Evolutionary conservation across 2,329 filamentous ascomycete genomes (phyloP).

Genomic region (Trichoderma atrobrunneum): DNA sequence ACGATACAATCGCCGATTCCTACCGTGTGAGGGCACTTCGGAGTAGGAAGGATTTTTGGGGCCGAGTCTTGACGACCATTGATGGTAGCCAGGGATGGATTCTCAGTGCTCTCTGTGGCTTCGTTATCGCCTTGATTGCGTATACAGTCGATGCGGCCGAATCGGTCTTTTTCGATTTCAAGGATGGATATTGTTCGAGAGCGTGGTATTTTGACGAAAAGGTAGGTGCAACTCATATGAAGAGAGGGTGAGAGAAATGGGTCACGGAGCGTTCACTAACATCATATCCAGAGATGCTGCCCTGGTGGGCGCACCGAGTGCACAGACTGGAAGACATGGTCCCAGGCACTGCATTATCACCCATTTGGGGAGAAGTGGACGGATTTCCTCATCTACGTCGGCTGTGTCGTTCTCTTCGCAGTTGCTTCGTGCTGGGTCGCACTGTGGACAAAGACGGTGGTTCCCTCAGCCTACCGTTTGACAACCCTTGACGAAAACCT

Average conservation of each 20-base stretch:
- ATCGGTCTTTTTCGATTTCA: conserved; percentile 81
- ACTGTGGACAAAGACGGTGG: conserved; percentile 86
- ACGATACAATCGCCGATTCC: conserved; percentile 93
- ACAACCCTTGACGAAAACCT: conserved; percentile 92
- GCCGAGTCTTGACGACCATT: conserved; percentile 71
- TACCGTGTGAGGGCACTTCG: conserved; percentile 82
- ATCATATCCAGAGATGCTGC: conserved; percentile 46
- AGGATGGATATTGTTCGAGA: conserved; percentile 76
- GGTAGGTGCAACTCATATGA: conserved; percentile 32
- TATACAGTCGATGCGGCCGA: conserved; percentile 90
- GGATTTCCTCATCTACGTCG: conserved; percentile 75
- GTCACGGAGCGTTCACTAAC: conserved; percentile 12
- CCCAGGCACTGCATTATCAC: conserved; percentile 45
- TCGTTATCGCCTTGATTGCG: conserved; percentile 78
- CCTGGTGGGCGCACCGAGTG: conserved; percentile 53
- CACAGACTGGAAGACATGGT: conserved; percentile 57
- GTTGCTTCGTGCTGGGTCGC: conserved; percentile 74
- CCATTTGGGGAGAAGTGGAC: conserved; percentile 56
- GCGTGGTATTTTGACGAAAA: conserved; percentile 74
- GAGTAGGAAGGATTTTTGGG: conserved; percentile 77
- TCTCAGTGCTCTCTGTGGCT: conserved; percentile 83
- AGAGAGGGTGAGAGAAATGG: no score
- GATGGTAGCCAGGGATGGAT: conserved; percentile 95
- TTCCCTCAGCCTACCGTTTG: conserved; percentile 83
- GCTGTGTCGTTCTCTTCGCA: conserved; percentile 68